Base-by-base conservation (phyloP, 108 stramenopile species). In the Nitzschia palea region DNA sequence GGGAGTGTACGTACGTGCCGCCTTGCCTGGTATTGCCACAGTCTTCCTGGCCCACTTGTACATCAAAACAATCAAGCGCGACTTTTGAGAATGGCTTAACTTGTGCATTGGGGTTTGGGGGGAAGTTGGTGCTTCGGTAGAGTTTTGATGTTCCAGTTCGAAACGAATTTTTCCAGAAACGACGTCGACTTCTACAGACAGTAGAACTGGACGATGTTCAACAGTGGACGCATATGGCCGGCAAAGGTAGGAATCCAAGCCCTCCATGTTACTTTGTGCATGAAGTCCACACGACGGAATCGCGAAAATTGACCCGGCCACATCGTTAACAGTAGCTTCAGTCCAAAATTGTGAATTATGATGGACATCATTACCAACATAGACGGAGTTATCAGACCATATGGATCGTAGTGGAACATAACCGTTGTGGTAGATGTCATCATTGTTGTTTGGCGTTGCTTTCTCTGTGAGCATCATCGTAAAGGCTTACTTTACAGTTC, bases 21-120 rank as follows among this genome's bases (percentile, higher is more conserved):
- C 37, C 3, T 14, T 25, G 0, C 37, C 1, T 2, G 59, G 25
- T 10, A 12, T 22, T 9, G 59, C 33, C 40, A 20, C 33, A 8
- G 59, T 60, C 12, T 23, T 42, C 22, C 36, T 17, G 17, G 59
- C 59, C 37, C 59, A 60, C 26, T 60, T 60, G 12, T 40, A n/a
- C 1, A 60, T 2, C 18, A 60, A 60, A n/a, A 60, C 59, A 26
- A 60, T 60, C 40, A 60, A 43, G 40, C 59, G 43, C 3, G 40
- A 60, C 9, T 32, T 8, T 60, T 60, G 59, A 40, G 18, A 37
- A 12, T 20, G 59, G 14, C 23, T 60, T 40, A 60, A 32, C 15
- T 20, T 48, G 17, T 4, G 4, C 47, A 48, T 48, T 17, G 25
- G 37, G 25, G 10, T 37, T 25, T 23, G 40, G 31, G 18, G 17